phyloP scores from a whole-genome alignment of 305 asterid species.

The Fraxinus dipetala region DNA sequence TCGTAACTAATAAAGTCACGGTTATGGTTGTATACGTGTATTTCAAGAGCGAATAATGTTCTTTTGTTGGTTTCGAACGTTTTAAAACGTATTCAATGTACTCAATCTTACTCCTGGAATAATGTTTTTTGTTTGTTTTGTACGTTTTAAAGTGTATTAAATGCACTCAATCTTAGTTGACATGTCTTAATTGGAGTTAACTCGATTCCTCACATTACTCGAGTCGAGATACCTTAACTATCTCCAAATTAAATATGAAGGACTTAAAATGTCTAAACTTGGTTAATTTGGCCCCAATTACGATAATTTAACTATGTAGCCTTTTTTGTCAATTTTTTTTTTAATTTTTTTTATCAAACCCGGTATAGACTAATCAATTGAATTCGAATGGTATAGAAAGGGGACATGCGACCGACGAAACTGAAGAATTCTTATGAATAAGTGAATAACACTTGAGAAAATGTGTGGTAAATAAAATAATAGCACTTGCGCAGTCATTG shows the following conservation, averaged over 20 bases:
- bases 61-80: background rate
- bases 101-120: background rate
- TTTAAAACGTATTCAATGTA: background rate
- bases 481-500: no score
- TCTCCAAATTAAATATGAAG: background rate
- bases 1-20: background rate
- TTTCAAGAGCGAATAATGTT: background rate
- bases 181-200: background rate
- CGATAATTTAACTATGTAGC: background rate
- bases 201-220: background rate
- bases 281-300: background rate
- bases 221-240: background rate
- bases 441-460: no score
- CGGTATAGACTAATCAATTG: no score
- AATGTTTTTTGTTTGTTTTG: background rate
- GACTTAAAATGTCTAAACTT: background rate
- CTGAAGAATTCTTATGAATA: no score
- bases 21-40: background rate
- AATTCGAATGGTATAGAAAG: no score
- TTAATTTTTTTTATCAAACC: no score
- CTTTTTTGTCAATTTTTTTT: background rate
- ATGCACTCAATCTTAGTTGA: background rate
- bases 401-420: no score
- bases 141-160: background rate
- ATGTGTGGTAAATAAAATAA: no score